phyloP scores from a whole-genome alignment of 345 rosid species.

The Cardamine resedifolia region DNA sequence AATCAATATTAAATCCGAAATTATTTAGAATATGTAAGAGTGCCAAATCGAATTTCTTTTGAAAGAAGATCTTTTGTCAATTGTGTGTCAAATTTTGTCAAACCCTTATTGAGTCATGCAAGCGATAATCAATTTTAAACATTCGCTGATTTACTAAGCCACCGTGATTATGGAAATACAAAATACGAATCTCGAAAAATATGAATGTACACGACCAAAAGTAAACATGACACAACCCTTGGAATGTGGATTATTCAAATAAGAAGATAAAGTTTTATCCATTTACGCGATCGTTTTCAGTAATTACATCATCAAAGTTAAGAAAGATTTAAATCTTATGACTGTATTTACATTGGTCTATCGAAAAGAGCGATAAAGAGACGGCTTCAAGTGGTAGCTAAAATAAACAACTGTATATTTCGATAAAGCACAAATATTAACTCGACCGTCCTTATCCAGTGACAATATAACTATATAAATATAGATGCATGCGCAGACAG shows the following conservation, averaged over 20 bases:
- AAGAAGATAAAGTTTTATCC: slow-evolving; percentile 11
- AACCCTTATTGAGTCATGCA: slow-evolving; percentile 3
- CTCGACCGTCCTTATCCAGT: slow-evolving; percentile 30
- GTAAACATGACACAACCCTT: background rate
- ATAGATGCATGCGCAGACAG: slow-evolving; percentile 24
- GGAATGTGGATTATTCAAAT: background rate
- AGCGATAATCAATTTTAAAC: background rate
- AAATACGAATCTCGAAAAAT: background rate
- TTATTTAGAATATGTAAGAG: background rate
- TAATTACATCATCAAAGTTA: slow-evolving; percentile 10
- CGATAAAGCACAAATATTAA: slow-evolving; percentile 23
- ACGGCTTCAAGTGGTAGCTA: slow-evolving; percentile 14
- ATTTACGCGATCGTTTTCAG: background rate
- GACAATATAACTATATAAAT: slow-evolving; percentile 9
- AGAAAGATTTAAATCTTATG: slow-evolving; percentile 18
- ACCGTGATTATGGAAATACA: background rate
- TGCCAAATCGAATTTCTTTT: background rate
- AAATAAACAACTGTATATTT: background rate
- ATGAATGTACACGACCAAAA: background rate
- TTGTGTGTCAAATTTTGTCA: background rate
- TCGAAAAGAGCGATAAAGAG: slow-evolving; percentile 3
- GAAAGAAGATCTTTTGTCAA: background rate
- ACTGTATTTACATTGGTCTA: slow-evolving; percentile 13
- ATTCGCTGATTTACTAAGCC: background rate
- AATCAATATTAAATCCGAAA: background rate